Conservation (phyloP, 2,329 filamentous ascomycete genomes). For the Trichoderma endophyticum region DNA sequence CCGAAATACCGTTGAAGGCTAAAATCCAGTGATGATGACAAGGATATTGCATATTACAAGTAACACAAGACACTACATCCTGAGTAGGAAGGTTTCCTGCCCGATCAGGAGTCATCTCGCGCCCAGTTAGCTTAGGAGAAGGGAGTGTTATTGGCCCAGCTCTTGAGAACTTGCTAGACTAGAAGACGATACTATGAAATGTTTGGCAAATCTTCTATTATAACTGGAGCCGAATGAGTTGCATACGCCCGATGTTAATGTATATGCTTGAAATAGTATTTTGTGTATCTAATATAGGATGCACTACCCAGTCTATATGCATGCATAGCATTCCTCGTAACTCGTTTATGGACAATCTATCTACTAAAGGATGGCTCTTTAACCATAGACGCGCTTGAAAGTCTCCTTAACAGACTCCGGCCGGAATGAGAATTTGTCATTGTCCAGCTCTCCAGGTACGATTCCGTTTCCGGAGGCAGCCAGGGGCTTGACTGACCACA, state of each 20-base stretch:
- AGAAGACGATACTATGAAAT: not conserved
- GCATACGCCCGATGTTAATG: not conserved
- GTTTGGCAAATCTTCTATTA: not conserved
- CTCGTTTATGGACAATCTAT: not conserved
- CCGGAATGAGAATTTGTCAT: slow-evolving; percentile 1
- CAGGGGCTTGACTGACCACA: slow-evolving; percentile 5
- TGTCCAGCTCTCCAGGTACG: slow-evolving; percentile 2
- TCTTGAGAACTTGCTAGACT: not conserved
- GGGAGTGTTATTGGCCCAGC: not conserved
- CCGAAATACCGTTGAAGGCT: not conserved
- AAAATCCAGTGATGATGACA: not conserved
- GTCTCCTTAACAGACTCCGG: not conserved
- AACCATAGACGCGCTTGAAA: not conserved
- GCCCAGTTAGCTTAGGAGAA: not conserved
- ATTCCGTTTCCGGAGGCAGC: not conserved
- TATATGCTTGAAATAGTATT: not conserved
- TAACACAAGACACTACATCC: not conserved
- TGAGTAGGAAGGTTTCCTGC: not conserved
- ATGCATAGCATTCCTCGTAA: not conserved
- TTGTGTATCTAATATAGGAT: not conserved
- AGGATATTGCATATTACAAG: not conserved
- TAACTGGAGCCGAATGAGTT: not conserved
- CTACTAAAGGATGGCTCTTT: not conserved
- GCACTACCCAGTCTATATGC: not conserved
- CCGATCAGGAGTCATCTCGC: not conserved